These are phyloP conservation scores for Elongisporangium anandrum DNA, from an alignment of 352 stramenopile species.

Conservation along the genomic window DNA sequence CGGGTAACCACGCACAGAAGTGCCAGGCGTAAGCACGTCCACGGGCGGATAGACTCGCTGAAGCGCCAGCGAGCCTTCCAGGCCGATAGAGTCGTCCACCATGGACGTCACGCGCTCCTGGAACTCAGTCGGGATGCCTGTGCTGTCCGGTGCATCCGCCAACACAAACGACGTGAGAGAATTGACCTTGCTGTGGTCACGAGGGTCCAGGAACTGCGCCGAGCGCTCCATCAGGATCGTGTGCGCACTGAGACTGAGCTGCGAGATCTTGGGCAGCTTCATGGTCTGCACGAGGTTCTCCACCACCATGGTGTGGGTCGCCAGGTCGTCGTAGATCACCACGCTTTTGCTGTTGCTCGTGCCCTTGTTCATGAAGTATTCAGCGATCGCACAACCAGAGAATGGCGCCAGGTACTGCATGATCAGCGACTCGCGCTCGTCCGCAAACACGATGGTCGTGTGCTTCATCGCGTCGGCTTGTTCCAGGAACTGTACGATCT, in stretches of 20 bases:
- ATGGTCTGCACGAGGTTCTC: conserved; percentile 72
- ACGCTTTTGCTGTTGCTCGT: conserved; percentile 39
- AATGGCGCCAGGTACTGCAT: conserved; percentile 83
- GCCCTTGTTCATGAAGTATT: conserved; percentile 61
- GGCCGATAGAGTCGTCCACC: conserved; percentile 61
- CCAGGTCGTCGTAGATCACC: conserved; percentile 78
- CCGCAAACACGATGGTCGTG: conserved; percentile 65
- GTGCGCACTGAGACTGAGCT: conserved; percentile 63
- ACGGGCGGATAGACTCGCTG: conserved; percentile 69
- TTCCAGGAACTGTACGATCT: conserved; percentile 56
- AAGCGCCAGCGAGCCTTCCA: conserved; percentile 41
- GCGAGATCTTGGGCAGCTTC: conserved; percentile 49
- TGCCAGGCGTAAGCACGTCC: conserved; percentile 53
- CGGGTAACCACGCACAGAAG: conserved; percentile 61
- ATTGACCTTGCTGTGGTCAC: conserved; percentile 17
- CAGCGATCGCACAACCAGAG: conserved; percentile 62
- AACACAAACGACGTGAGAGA: conserved; percentile 71
- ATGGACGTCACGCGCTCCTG: conserved; percentile 62
- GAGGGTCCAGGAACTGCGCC: conserved; percentile 45
- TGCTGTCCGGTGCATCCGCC: conserved; percentile 52
- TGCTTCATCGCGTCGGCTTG: conserved; percentile 34
- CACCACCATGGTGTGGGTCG: conserved; percentile 65
- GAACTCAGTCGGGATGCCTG: conserved; percentile 47
- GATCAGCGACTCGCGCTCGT: conserved; percentile 63
- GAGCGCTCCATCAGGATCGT: conserved; percentile 77